A percentile compares a stretch with the other conserved stretches of the same genome.
These are phyloP conservation scores for Rhododendron simsii DNA, from an alignment of 148 eudicot genomes.

Conservation along the genomic window DNA sequence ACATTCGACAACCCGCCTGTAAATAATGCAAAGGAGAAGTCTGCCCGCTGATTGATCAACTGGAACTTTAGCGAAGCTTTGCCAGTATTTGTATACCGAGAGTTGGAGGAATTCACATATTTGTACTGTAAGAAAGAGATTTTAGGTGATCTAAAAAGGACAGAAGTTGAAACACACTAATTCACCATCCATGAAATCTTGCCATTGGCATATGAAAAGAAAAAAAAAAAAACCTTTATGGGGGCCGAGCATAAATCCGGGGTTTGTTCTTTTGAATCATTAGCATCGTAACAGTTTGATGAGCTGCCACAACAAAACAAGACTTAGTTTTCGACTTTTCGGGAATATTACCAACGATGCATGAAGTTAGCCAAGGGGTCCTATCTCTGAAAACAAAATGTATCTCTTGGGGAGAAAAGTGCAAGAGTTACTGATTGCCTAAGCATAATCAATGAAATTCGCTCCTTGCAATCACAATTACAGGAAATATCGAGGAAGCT, in stretches of 20 bases:
- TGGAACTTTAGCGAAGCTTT: conserved; percentile 49
- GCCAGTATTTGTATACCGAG: conserved; percentile 53
- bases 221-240: conserved; percentile 57
- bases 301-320: conserved; percentile 35
- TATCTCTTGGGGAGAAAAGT: not conserved
- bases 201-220: not conserved
- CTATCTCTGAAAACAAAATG: not conserved
- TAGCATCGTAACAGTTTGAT: conserved; percentile 46
- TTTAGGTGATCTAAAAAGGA: not conserved
- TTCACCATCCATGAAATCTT: not conserved
- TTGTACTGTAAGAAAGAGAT: conserved; percentile 49
- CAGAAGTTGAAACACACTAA: not conserved
- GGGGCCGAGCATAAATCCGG: conserved; percentile 85
- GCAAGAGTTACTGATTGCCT: not conserved
- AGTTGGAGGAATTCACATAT: conserved; percentile 45
- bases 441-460: not conserved
- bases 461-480: not conserved
- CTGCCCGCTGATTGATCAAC: conserved; percentile 91
- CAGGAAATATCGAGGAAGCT: no score
- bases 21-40: conserved; percentile 85
- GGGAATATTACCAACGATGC: not conserved
- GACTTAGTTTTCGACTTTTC: not conserved
- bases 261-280: conserved; percentile 38
- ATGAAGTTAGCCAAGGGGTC: not conserved
- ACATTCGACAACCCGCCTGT: conserved; percentile 74